Evolutionary conservation across 75 land plant species (phyloP).

Genomic region (Picea sitchensis): DNA sequence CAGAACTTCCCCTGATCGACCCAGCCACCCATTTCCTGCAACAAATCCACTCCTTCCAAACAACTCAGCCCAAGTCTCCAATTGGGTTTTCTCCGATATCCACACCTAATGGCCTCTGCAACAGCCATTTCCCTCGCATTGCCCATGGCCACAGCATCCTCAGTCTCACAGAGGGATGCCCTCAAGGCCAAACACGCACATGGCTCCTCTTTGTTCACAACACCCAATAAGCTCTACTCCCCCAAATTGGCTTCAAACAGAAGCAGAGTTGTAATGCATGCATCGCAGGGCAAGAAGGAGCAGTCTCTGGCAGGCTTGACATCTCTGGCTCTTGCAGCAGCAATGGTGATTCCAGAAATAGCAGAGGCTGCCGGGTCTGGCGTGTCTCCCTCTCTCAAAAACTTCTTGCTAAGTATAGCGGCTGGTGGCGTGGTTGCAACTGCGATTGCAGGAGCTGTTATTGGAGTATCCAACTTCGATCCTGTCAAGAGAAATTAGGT

Average conservation of each 20-base stretch:
- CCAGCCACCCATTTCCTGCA: neutral
- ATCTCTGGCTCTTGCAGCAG: slow-evolving; percentile 50
- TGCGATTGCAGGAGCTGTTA: slow-evolving; percentile 53
- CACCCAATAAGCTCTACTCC: neutral
- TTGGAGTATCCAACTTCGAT: slow-evolving; percentile 81
- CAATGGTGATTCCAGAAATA: slow-evolving; percentile 66
- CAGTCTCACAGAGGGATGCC: neutral
- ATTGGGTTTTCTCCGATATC: neutral
- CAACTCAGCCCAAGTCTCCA: neutral
- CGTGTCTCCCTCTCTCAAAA: slow-evolving; percentile 71
- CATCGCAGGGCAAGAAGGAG: slow-evolving; percentile 20
- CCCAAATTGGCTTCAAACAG: neutral
- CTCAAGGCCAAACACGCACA: neutral
- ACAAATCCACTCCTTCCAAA: neutral
- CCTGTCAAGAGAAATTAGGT: slow-evolving; percentile 67
- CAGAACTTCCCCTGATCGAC: neutral
- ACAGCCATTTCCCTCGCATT: slow-evolving; percentile 1
- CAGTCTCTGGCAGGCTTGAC: slow-evolving; percentile 42
- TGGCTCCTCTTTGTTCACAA: neutral
- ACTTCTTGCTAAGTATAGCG: slow-evolving; percentile 76
- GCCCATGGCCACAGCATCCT: neutral
- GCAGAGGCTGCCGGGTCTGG: slow-evolving; percentile 72
- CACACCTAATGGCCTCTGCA: neutral
- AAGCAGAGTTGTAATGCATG: neutral
- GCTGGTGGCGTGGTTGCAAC: slow-evolving; percentile 67